Evolutionary conservation across 768 basidiomycete genomes (phyloP), one percentile per base, ranked within the genome.

Genomic region (Podaxis carcinomalis): DNA sequence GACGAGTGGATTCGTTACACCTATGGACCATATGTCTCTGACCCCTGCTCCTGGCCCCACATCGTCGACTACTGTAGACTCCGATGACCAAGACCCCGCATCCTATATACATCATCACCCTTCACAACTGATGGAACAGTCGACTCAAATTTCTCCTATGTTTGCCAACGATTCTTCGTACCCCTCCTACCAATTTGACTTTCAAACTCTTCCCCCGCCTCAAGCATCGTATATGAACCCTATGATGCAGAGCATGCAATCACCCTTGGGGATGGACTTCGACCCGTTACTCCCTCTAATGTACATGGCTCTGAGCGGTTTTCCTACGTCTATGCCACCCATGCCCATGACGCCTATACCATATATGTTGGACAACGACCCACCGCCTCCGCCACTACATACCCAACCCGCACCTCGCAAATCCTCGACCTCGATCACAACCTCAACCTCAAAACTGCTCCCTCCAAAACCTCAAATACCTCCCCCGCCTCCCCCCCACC

Each of bases 241-340:
- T 19, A 51, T 28, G 50, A 51, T 42, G 32, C 55, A 25, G 23
- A 46, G 28, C 13, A 14, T 37, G 21, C 25, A 23, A 28, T 10
- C 14, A 10, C 21, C 25, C 23, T 37, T 39, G 39, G 23, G n/a
- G 11, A 40, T 51, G 37, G 39, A 40, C 11, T 59, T 59, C 28
- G 57, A 59, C n/a, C 57, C 57, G 16, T 14, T 59, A 28, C 9
- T 59, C 32, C 56, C 56, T n/a, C 42, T 36, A 39, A 10, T 28
- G 37, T 56, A 16, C 23, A 44, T 56, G 54, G 16, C 25, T 25
- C 23, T 44, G 54, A 27, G 40, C 10, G 39, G 23, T 5, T 44
- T 56, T 44, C 40, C 57, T n/a, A 59, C 51, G 50, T 16, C 49
- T 27, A 50, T 51, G 47, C 5, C 11, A 10, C 28, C 46, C 14